Evolutionary conservation across 768 basidiomycete genomes (phyloP), one percentile per base, ranked within the genome.

Genomic region (Podaxis pistillaris): DNA sequence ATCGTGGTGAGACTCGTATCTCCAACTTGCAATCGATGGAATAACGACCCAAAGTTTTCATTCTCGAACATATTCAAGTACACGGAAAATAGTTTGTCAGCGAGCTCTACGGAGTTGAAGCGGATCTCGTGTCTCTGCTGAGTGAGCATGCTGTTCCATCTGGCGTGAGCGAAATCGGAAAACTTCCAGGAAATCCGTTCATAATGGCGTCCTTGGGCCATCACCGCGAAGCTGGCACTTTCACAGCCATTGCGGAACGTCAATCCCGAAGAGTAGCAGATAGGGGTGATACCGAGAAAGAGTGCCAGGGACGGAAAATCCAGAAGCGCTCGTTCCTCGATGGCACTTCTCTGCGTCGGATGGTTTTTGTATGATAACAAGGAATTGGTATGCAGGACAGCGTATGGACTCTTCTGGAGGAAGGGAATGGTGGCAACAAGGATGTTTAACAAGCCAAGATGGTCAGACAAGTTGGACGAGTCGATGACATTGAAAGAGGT

Each of bases 381-480:
- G 5, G 80, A 71, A 63, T 84, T 75, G 1, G 81, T 82, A 49
- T 80, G 75, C 4, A 85, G 65, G 1, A 76, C 70, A 4, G 77
- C 68, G 17, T 70, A 70, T 2, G 73, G 67, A 13, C 65, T 63
- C 11, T 58, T 55, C 17, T 70, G 70, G 6, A 83, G 70, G 5
- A 85, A 66, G 1, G 81, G 82, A 0, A 74, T 60, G 0, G 76
- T 66, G 3, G 71, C 70, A 36, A 76, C 56, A 3, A 85, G 67
- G 46, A 83, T 58, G 57, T 84, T 85, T 19, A 84, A 63, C 11
- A 82, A 68, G 0, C 82, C 83, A n/a, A 79, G 30, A 65, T 81
- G 80, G 65, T 85, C 83, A 1, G 70, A 64, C 28, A 85, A 70
- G 62, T 84, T 83, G 19, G 82, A 83, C 0, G 83, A 79, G 37